These are phyloP conservation scores for Dicorynia guianensis DNA, from an alignment of 306 rosid genomes.

Conservation along the genomic window DNA sequence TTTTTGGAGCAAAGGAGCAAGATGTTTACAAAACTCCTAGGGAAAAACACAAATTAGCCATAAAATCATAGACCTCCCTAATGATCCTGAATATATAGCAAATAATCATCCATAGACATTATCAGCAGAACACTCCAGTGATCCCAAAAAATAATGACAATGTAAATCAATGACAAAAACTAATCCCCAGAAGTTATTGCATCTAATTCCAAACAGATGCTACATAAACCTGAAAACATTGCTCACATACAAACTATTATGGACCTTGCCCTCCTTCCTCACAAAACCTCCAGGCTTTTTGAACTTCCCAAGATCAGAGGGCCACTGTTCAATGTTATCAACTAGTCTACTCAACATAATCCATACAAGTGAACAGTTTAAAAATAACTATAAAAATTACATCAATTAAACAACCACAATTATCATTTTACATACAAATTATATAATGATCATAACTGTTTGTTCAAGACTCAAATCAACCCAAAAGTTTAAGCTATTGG, in stretches of 20 bases:
- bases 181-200: neutral
- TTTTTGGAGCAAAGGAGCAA: slow-evolving; percentile 11
- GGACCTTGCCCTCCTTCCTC: neutral
- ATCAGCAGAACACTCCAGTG: slow-evolving; percentile 9
- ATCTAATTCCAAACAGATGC: neutral
- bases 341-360: neutral
- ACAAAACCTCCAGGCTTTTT: neutral
- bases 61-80: slow-evolving; percentile 18
- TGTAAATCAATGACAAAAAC: neutral
- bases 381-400: neutral
- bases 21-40: slow-evolving; percentile 20
- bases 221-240: neutral
- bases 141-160: neutral
- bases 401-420: neutral
- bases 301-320: neutral
- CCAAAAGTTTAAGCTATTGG: slow-evolving; percentile 1
- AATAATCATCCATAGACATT: slow-evolving; percentile 3
- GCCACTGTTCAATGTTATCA: neutral
- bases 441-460: slow-evolving; percentile 13
- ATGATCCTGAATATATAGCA: neutral
- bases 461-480: neutral
- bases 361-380: neutral
- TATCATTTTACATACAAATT: slow-evolving; percentile 8
- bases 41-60: slow-evolving; percentile 26
- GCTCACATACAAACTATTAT: neutral